Conservation (phyloP, 106 monocot species). For the Dendrobium catenatum region DNA sequence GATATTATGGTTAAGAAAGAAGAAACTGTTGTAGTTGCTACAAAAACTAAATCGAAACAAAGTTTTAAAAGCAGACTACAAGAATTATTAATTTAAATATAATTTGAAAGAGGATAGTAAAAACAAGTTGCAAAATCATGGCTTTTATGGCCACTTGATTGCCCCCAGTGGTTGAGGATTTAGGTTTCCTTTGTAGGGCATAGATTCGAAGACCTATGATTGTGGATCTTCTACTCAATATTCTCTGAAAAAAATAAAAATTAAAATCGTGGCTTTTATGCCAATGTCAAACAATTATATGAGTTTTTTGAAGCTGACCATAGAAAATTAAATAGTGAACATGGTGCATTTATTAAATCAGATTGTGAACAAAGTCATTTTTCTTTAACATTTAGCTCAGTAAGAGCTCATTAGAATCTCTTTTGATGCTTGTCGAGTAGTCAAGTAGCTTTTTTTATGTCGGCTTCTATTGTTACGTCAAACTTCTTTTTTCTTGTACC, state of each 20-base stretch:
- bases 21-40: background rate
- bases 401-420: background rate
- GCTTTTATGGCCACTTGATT: too few relatives aligned
- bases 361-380: too few relatives aligned
- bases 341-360: too few relatives aligned
- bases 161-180: too few relatives aligned
- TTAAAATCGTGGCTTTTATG: background rate
- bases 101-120: background rate
- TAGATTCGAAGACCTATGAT: too few relatives aligned
- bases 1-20: background rate
- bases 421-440: background rate
- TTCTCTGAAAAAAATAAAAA: too few relatives aligned
- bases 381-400: background rate
- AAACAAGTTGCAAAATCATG: background rate
- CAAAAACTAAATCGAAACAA: too few relatives aligned
- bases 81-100: background rate
- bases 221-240: too few relatives aligned
- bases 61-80: too few relatives aligned
- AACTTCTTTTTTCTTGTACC: background rate
- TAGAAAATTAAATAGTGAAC: too few relatives aligned
- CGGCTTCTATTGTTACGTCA: background rate
- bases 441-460: background rate
- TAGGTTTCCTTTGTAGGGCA: too few relatives aligned
- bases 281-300: background rate
- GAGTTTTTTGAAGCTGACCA: too few relatives aligned